phyloP scores from a whole-genome alignment of 192 early-diverging fungal genomes.

The Coemansia sp. region DNA sequence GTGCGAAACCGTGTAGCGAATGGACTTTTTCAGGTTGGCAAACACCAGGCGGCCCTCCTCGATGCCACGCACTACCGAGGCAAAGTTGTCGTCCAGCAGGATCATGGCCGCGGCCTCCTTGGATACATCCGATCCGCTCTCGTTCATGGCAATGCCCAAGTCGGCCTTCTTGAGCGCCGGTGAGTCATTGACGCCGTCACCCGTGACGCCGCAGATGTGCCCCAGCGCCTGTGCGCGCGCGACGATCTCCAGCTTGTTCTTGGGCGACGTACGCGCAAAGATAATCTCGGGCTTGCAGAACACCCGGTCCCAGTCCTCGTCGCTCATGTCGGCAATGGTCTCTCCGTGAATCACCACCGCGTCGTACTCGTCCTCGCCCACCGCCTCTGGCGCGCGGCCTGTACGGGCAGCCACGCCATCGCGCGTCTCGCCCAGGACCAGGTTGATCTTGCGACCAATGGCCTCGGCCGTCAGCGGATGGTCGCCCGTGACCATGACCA shows the following conservation, averaged over 20 bases:
- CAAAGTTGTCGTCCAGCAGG: constrained; percentile 97
- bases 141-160: constrained; percentile 96
- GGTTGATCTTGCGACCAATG: constrained; percentile 93
- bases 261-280: constrained; percentile 93
- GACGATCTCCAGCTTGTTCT: constrained; percentile 96
- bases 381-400: constrained; percentile 52
- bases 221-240: constrained; percentile 82
- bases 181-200: constrained; percentile 96
- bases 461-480: constrained; percentile 94
- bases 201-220: constrained; percentile 97
- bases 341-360: constrained; percentile 94
- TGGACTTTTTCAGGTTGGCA: constrained; percentile 90
- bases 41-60: constrained; percentile 95
- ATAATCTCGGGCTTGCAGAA: constrained; percentile 94
- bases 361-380: constrained; percentile 75
- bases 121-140: constrained; percentile 89
- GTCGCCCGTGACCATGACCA: constrained; percentile 99
- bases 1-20: constrained; percentile 88
- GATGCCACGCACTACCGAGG: constrained; percentile 86
- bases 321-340: constrained; percentile 70
- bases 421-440: constrained; percentile 86
- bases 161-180: constrained; percentile 96
- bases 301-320: constrained; percentile 86
- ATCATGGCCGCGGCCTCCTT: constrained; percentile 98
- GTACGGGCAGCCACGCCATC: constrained; percentile 66